These are phyloP conservation scores for Trichophyton verrucosum DNA, from an alignment of 2,329 filamentous ascomycete species.

Conservation along the genomic window DNA sequence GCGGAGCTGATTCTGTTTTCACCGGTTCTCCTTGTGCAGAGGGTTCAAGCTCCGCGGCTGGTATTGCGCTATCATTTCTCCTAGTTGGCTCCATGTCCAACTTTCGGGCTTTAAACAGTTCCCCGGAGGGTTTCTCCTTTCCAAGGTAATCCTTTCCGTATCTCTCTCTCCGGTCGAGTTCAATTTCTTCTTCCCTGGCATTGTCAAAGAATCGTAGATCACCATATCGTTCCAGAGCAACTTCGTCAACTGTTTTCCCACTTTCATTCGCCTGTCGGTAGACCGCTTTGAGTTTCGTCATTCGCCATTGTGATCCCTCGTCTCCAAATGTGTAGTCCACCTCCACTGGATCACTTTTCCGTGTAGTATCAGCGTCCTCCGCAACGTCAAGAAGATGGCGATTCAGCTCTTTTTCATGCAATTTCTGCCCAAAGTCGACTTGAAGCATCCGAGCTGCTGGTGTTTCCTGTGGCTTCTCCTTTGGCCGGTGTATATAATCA, in stretches of 20 bases:
- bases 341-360: slow-evolving; percentile 44
- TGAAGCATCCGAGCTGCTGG: slow-evolving; percentile 31
- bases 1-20: slow-evolving; percentile 40
- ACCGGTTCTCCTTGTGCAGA: slow-evolving; percentile 46
- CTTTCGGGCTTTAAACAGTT: slow-evolving; percentile 68
- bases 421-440: slow-evolving; percentile 53
- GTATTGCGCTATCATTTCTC: slow-evolving; percentile 21
- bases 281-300: slow-evolving; percentile 83
- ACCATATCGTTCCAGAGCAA: slow-evolving; percentile 73
- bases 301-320: slow-evolving; percentile 80
- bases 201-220: slow-evolving; percentile 77
- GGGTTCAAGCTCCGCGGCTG: slow-evolving; percentile 20
- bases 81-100: slow-evolving; percentile 43
- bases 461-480: slow-evolving; percentile 39
- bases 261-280: slow-evolving; percentile 67
- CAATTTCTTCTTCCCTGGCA: slow-evolving; percentile 82
- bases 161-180: slow-evolving; percentile 66
- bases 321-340: slow-evolving; percentile 83
- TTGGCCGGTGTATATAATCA: slow-evolving; percentile 59
- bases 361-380: slow-evolving; percentile 37
- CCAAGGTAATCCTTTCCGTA: slow-evolving; percentile 78
- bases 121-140: slow-evolving; percentile 76
- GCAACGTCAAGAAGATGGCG: slow-evolving; percentile 51
- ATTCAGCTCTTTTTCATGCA: slow-evolving; percentile 76
- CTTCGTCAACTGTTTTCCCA: slow-evolving; percentile 60